Percentiles rank a stretch among this genome's conserved stretches.
phyloP scores from a whole-genome alignment of 169 alveolate species.

The Cryptosporidium sp. region DNA sequence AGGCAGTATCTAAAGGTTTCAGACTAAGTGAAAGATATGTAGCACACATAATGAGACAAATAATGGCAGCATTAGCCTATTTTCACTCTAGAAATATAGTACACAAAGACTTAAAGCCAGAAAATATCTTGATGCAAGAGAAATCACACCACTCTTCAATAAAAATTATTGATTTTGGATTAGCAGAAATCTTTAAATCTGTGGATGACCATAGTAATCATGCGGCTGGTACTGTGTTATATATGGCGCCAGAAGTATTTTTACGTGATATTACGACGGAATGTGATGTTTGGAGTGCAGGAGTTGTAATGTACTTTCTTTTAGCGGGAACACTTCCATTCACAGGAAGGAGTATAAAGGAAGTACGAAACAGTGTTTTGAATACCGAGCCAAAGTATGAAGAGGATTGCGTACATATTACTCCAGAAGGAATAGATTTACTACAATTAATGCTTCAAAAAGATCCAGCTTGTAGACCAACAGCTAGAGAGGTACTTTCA shows the following conservation, averaged over 20 bases:
- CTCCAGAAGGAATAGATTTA: conserved; percentile 83
- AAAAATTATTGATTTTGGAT: conserved; percentile 95
- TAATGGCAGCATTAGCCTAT: conserved; percentile 93
- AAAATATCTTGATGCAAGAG: conserved; percentile 92
- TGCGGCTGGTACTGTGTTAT: conserved; percentile 93
- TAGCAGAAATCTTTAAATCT: conserved; percentile 90
- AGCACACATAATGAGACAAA: conserved; percentile 91
- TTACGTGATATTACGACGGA: conserved; percentile 83
- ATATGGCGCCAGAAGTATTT: conserved; percentile 93
- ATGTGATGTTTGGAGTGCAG: conserved; percentile 93
- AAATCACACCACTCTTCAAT: conserved; percentile 88
- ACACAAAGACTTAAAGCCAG: conserved; percentile 98
- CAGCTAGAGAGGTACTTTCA: conserved; percentile 80
- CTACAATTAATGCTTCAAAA: conserved; percentile 83
- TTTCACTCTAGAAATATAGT: conserved; percentile 92
- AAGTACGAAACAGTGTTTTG: conserved; percentile 74
- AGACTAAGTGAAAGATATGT: conserved; percentile 90
- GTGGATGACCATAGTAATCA: conserved; percentile 86
- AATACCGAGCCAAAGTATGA: conserved; percentile 77
- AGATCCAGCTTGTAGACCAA: conserved; percentile 82
- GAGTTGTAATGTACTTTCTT: conserved; percentile 90
- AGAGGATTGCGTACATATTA: conserved; percentile 83
- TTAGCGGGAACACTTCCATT: conserved; percentile 91
- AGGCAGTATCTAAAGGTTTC: conserved; percentile 78
- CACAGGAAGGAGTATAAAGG: conserved; percentile 83